phyloP scores from a whole-genome alignment of 202 grass and related monocot species.

The Panicum virgatum region DNA sequence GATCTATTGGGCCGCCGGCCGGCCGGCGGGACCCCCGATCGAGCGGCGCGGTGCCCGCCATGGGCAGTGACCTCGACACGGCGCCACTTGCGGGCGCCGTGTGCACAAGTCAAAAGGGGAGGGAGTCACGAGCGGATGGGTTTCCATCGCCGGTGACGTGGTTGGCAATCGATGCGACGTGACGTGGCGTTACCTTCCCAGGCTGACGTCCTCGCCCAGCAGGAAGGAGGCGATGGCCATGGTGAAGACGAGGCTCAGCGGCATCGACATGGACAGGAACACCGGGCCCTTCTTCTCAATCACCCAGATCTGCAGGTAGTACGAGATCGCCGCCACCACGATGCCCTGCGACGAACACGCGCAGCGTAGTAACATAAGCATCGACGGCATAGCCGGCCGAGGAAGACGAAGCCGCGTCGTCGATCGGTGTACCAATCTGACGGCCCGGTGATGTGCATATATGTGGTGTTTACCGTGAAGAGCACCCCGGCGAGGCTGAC shows the following conservation, averaged over 20 bases:
- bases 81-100: background rate
- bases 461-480: slow-evolving; percentile 52
- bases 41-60: too few relatives aligned
- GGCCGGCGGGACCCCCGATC: background rate
- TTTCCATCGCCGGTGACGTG: background rate
- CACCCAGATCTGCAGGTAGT: slow-evolving; percentile 79
- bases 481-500: slow-evolving; percentile 53
- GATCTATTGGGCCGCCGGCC: background rate
- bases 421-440: background rate
- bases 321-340: slow-evolving; percentile 53
- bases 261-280: slow-evolving; percentile 60
- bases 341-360: slow-evolving; percentile 41
- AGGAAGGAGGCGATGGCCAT: slow-evolving; percentile 53
- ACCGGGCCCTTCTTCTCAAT: slow-evolving; percentile 74
- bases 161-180: background rate
- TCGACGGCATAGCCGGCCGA: background rate
- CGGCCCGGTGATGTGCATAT: background rate
- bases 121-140: background rate
- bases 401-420: too few relatives aligned
- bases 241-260: slow-evolving; percentile 58
- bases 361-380: background rate
- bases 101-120: slow-evolving; percentile 20
- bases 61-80: background rate
- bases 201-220: slow-evolving; percentile 53
- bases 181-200: slow-evolving; percentile 17